phyloP scores from a whole-genome alignment of 176 grass and related monocot genomes.

The Carex myosuroides region DNA sequence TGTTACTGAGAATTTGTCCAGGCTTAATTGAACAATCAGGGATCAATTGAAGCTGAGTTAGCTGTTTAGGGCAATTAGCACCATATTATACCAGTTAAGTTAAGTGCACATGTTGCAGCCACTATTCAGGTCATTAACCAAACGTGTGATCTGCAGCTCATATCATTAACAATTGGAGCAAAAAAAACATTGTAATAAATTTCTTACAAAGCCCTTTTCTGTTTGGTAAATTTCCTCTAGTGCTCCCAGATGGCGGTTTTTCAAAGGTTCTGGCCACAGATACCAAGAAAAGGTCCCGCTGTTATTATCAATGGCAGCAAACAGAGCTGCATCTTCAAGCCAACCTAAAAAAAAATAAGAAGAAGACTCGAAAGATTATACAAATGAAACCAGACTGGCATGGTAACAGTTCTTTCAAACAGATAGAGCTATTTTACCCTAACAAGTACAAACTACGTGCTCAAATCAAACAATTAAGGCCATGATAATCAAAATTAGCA shows the following conservation, averaged over 20 bases:
- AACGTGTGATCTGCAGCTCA: not conserved
- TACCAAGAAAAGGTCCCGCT: conserved; percentile 59
- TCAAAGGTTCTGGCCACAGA: conserved; percentile 89
- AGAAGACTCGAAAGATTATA: not conserved
- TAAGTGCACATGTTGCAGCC: not conserved
- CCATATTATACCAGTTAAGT: not conserved
- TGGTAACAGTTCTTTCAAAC: not conserved
- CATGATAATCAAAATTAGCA: not conserved
- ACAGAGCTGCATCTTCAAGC: conserved; percentile 99
- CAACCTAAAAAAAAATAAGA: conserved; percentile 41
- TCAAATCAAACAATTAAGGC: not conserved
- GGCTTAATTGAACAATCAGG: not conserved
- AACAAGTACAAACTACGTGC: not conserved
- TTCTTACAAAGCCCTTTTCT: conserved; percentile 71
- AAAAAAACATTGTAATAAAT: conserved; percentile 5
- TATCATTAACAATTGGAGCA: not conserved
- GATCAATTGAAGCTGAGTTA: not conserved
- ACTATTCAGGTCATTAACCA: not conserved
- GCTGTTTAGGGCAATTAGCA: not conserved
- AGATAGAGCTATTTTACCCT: not conserved
- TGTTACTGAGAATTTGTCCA: not conserved
- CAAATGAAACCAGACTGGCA: not conserved
- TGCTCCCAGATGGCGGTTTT: conserved; percentile 87
- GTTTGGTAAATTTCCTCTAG: conserved; percentile 73
- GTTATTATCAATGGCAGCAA: conserved; percentile 85